Base-by-base conservation (phyloP, 306 rosid species). In the Medicago ruthenica region DNA sequence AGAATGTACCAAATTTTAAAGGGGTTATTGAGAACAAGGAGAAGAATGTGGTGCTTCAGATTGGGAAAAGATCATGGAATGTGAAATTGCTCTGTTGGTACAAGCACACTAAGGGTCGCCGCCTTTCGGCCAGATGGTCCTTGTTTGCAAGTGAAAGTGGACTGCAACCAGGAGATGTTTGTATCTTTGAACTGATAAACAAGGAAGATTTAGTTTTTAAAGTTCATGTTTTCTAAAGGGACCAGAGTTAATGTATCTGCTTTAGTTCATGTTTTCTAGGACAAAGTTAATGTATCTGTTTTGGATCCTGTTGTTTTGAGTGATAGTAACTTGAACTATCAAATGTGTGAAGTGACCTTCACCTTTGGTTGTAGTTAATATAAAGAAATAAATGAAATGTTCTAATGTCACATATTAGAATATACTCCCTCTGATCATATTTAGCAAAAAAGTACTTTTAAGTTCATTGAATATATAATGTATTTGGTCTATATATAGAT, bases 101-200 rank as follows among this genome's bases (percentile, higher is more conserved):
- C 4, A 11, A 15, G 0, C 0, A 48, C 4, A 8, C 0, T 0
- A 2, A 4, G 1, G 3, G 0, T 0, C 47, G 74, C 1, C 1
- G 15, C 6, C 2, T 67, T 7, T 18, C 69, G 20, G 48, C 39
- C 12, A 69, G 80, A 0, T 78, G 80, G 80, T 0, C 6, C 1
- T 4, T 24, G 53, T 82, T 76, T 81, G 36, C 37, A 14, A 31
- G 9, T 0, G 80, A 78, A 68, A 73, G 0, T 77, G 40, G 63
- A 12, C 0, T 82, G 68, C 15, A 12, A 11, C 27, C 53, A 1
- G 79, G 72, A 66, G 79, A 82, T 3, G 71, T 82, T 66, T 80
- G 85, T 36, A 44, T 73, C 0, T 82, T 82, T 24, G 73, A 82
- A 74, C 63, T 77, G 22, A 59, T 78, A 9, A 73, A 36, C 21